Percentiles rank a stretch among this genome's conserved stretches.
Conservation (phyloP, 345 rosid species). For the Schrenkiella parvula region DNA sequence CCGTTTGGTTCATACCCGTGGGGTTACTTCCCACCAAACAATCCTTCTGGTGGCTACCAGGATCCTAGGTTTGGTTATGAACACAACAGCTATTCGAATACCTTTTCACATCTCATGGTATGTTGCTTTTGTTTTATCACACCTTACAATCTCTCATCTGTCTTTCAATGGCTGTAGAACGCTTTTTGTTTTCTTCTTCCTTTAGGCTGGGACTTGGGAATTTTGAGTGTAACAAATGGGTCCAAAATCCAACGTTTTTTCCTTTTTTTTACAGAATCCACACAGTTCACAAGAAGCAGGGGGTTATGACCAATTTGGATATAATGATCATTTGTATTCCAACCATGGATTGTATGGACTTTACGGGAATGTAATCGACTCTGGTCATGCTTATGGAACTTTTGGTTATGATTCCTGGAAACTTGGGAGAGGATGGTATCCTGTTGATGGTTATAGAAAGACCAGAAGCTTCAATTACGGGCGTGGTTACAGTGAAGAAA, state of each 20-base stretch:
- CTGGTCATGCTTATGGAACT: slow-evolving; percentile 50
- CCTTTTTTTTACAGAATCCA: slow-evolving; percentile 34
- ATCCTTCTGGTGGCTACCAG: slow-evolving; percentile 33
- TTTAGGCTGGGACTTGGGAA: neutral
- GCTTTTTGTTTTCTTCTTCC: neutral
- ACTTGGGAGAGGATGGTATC: slow-evolving; percentile 57
- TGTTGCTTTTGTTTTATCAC: slow-evolving; percentile 14
- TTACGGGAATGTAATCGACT: slow-evolving; percentile 43
- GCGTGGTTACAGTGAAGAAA: slow-evolving; percentile 51
- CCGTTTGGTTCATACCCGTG: slow-evolving; percentile 37
- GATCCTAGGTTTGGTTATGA: slow-evolving; percentile 48
- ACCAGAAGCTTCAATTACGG: slow-evolving; percentile 41
- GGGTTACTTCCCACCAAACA: slow-evolving; percentile 37
- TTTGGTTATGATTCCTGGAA: slow-evolving; percentile 59
- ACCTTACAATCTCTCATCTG: neutral
- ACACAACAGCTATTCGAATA: slow-evolving; percentile 34
- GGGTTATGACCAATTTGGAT: slow-evolving; percentile 45
- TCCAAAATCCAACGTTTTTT: neutral
- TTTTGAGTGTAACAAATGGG: neutral
- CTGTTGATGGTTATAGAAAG: slow-evolving; percentile 52
- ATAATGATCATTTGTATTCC: slow-evolving; percentile 48
- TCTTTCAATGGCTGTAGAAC: neutral
- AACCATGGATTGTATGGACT: slow-evolving; percentile 49
- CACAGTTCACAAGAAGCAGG: slow-evolving; percentile 41
- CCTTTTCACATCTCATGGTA: slow-evolving; percentile 45